Evolutionary conservation across 2,329 filamentous ascomycete genomes (phyloP), one percentile per base, ranked within the genome.

Genomic region (Thelonectria olida): DNA sequence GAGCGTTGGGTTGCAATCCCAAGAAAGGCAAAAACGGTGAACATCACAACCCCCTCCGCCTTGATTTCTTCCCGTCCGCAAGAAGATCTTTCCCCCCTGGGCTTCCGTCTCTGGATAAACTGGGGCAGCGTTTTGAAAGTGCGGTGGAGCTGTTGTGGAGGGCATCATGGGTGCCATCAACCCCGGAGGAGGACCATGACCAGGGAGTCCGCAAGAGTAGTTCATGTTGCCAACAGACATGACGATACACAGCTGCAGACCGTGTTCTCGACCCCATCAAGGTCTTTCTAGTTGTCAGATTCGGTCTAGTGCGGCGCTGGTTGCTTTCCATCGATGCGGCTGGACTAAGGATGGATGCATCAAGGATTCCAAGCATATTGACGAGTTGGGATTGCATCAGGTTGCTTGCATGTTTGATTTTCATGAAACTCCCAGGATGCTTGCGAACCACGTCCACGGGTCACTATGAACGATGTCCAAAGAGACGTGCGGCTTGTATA

Each of bases 371-470:
- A 38, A 25, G 31, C 19, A 23, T 23, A 10, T 8, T 25, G 38
- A 45, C 10, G 20, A 34, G 23, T 54, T 54, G 22, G 7, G 28
- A 52, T 44, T 22, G 23, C 17, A 49, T n/a, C 19, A 19, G 6
- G n/a, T 31, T 23, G 19, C 38, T 13, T 22, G 19, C 9, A 20
- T 54, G n/a, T 34, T 59, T 59, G 56, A 49, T 59, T 59, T 54
- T 54, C 42, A 10, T 34, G 15, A 15, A 36, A 41, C 19, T n/a
- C 15, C 19, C 36, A 42, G 12, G 15, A 31, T 23, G 19, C n/a
- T 25, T 25, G 15, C 7, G 20, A 39, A 38, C 36, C 27, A 19
- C 13, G n/a, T 15, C 23, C 13, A 31, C 17, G 25, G 22, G 23
- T 4, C 19, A 4, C 13, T 17, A 28, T 17, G 20, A 23, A 42